Evolutionary conservation across 768 basidiomycete species (phyloP).

Genomic region (Tulasnella sp.): DNA sequence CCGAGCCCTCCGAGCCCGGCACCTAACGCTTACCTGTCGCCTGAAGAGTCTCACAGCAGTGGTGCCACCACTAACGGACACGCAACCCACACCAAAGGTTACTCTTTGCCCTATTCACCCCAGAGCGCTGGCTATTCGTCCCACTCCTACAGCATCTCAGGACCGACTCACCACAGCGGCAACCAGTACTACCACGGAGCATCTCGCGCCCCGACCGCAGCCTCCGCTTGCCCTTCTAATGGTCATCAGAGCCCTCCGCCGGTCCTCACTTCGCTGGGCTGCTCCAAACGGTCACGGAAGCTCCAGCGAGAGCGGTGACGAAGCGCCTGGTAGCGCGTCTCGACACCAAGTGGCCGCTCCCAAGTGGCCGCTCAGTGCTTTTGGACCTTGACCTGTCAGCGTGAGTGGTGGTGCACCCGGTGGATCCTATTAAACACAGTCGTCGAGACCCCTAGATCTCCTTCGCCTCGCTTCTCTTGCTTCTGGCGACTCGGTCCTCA

Average conservation of each 20-base stretch:
- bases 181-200: constrained; percentile 2
- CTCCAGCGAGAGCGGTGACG: constrained; percentile 8
- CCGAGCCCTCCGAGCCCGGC: constrained; percentile 7
- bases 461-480: too few species aligned
- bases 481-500: too few species aligned
- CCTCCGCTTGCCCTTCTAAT: constrained; percentile 5
- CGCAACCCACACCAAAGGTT: background rate
- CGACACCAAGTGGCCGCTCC: too few species aligned
- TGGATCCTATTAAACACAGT: too few species aligned
- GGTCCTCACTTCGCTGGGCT: too few species aligned
- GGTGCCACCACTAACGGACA: background rate
- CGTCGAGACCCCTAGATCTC: too few species aligned
- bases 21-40: background rate
- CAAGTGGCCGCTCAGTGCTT: too few species aligned
- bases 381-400: too few species aligned
- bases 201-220: background rate
- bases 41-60: constrained; percentile 4
- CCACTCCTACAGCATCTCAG: constrained; percentile 1
- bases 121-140: background rate
- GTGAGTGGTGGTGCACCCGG: too few species aligned
- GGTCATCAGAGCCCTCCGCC: constrained; percentile 7
- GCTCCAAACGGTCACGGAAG: background rate
- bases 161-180: background rate
- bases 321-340: too few species aligned
- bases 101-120: background rate